phyloP scores from a whole-genome alignment of 345 rosid genomes.

The Garcia nutans region DNA sequence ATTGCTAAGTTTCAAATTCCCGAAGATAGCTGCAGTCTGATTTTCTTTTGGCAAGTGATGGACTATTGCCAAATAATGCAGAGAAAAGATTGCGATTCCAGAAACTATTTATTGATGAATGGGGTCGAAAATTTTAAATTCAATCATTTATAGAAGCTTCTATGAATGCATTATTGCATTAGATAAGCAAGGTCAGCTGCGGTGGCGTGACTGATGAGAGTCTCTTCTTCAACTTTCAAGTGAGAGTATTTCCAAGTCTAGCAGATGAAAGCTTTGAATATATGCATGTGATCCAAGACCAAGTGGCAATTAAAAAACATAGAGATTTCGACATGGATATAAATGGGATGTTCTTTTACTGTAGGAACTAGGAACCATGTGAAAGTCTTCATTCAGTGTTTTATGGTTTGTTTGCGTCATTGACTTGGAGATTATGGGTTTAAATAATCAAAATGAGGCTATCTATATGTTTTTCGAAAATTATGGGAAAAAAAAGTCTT shows the following conservation, averaged over 20 bases:
- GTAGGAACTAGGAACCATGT: background rate
- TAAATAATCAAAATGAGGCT: too few species aligned
- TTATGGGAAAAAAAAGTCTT: too few species aligned
- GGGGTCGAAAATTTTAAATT: too few species aligned
- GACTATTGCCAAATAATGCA: background rate
- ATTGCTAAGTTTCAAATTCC: background rate
- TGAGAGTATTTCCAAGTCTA: background rate
- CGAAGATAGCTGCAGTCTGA: background rate
- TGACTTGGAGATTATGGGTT: too few species aligned
- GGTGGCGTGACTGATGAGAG: background rate
- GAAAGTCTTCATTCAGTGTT: background rate
- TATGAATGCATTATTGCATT: background rate
- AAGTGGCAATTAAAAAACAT: background rate
- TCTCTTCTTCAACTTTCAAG: background rate
- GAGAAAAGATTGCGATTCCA: background rate
- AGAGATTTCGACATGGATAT: background rate
- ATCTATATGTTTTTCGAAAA: too few species aligned
- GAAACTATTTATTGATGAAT: background rate
- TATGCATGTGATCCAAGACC: background rate
- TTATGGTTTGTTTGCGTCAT: background rate
- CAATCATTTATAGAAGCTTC: background rate
- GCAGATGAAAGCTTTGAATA: background rate
- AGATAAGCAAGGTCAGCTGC: conserved; percentile 6
- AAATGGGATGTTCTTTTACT: background rate
- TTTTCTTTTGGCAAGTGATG: background rate